Evolutionary conservation across 129 eudicot genomes (phyloP).

Genomic region (Kitagawia praeruptora): DNA sequence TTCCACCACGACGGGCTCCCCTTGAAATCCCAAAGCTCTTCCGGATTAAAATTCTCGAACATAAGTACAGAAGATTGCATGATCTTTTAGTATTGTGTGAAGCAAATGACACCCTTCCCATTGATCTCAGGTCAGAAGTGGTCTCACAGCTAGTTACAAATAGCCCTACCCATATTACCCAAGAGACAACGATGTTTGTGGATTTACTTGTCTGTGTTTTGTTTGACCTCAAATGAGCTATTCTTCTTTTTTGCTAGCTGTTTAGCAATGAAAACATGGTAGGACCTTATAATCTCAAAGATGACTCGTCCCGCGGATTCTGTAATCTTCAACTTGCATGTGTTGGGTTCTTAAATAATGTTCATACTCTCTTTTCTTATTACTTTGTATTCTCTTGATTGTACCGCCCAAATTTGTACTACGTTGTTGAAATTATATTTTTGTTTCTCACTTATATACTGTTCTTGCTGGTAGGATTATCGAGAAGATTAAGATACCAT

Average conservation of each 20-base stretch:
- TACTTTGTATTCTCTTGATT: slow-evolving; percentile 29
- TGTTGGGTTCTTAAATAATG: slow-evolving; percentile 18
- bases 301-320: slow-evolving; percentile 24
- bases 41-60: not conserved
- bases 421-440: not conserved
- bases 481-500: not conserved
- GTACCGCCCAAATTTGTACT: not conserved
- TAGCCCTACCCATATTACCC: slow-evolving; percentile 15
- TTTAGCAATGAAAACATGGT: slow-evolving; percentile 57
- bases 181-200: slow-evolving; percentile 32
- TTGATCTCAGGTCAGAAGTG: slow-evolving; percentile 14
- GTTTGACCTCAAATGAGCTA: slow-evolving; percentile 36
- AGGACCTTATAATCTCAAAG: slow-evolving; percentile 31
- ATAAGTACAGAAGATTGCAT: not conserved
- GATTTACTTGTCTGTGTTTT: slow-evolving; percentile 19
- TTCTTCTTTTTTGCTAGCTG: slow-evolving; percentile 42
- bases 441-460: not conserved
- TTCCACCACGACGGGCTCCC: slow-evolving; percentile 28
- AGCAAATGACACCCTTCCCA: slow-evolving; percentile 17
- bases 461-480: not conserved
- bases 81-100: slow-evolving; percentile 5
- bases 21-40: slow-evolving; percentile 25
- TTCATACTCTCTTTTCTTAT: slow-evolving; percentile 24
- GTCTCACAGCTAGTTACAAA: slow-evolving; percentile 4
- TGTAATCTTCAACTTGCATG: slow-evolving; percentile 23